These are phyloP conservation scores for Thelonectria discophora DNA, from an alignment of 2,329 filamentous ascomycete genomes.

Conservation along the genomic window DNA sequence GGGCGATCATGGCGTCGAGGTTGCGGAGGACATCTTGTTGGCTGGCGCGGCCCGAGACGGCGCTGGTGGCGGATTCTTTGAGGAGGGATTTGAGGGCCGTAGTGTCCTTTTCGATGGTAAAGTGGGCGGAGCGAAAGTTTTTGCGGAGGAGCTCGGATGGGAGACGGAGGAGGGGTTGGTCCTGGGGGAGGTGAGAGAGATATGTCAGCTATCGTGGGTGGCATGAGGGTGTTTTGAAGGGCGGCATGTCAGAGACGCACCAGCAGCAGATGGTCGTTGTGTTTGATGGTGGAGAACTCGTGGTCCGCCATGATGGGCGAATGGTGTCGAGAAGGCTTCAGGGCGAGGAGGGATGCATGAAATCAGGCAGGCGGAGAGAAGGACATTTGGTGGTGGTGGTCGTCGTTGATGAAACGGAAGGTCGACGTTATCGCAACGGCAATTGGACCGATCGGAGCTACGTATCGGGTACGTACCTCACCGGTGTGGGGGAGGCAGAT, in stretches of 20 bases:
- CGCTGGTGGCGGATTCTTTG: constrained; percentile 71
- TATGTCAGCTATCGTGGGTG: constrained; percentile 11
- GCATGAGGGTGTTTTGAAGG: constrained; percentile 11
- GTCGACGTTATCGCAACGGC: constrained; percentile 36
- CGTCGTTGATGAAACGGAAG: constrained; percentile 16
- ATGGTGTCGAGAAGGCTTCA: neutral
- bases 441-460: neutral
- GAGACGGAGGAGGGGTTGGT: constrained; percentile 92
- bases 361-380: neutral
- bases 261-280: constrained; percentile 78
- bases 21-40: constrained; percentile 79
- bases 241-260: constrained; percentile 55
- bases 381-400: neutral
- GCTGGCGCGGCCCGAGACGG: constrained; percentile 68
- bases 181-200: constrained; percentile 59
- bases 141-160: constrained; percentile 92
- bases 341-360: constrained; percentile 5
- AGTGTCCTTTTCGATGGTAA: constrained; percentile 77
- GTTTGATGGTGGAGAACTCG: constrained; percentile 73
- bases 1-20: constrained; percentile 84
- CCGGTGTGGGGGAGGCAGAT: constrained; percentile 8
- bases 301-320: constrained; percentile 63
- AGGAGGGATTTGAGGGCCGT: constrained; percentile 68
- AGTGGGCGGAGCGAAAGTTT: constrained; percentile 89
- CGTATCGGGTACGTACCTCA: constrained; percentile 37